Base-by-base conservation (phyloP, 768 basidiomycete genomes). In the Boletus subparvulus region DNA sequence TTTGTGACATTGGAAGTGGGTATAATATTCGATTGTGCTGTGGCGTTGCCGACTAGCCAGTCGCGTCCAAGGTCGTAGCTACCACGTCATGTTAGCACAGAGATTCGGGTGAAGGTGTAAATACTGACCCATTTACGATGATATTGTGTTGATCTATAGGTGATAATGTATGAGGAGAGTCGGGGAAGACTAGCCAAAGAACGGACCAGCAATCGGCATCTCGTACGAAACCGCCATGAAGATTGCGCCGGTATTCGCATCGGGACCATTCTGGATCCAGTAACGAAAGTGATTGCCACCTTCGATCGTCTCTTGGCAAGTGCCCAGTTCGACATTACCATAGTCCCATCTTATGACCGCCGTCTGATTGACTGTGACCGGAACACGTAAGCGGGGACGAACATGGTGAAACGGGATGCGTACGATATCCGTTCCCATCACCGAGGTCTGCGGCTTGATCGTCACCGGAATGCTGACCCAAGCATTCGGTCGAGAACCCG, bases 281-380 rank as follows among this genome's bases (percentile, higher is more conserved):
- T 94, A 95, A 40, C 94, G 83, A 67, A 94, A 83, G 67, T 97
- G 94, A 65, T 90, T 82, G 7, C 94, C 94, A 2, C 94, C 94
- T 61, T 90, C 67, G 41, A 95, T 80, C 3, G 91, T 90, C 72
- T 97, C 94, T 62, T 81, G 75, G 72, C 94, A 96, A 1, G 93
- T 83, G 0, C 94, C 94, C n/a, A 94, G 71, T 50, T 84, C 75
- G 1, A 85, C 82, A 63, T 96, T 85, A 9, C 84, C 85, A 69
- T 91, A 98, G 67, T 94, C 82, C 82, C 84, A 94, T 36, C 94
- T 81, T 26, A 95, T 84, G n/a, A 87, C 88, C 9, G 85, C 84
- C 0, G 88, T 88, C 69, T 97, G 86, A 69, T 93, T 91, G 57
- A 78, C 90, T 92, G 66, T 19, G 35, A 14, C 33, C 30, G 41